Conservation (phyloP, 306 rosid genomes). For the Rosa multiflora region DNA sequence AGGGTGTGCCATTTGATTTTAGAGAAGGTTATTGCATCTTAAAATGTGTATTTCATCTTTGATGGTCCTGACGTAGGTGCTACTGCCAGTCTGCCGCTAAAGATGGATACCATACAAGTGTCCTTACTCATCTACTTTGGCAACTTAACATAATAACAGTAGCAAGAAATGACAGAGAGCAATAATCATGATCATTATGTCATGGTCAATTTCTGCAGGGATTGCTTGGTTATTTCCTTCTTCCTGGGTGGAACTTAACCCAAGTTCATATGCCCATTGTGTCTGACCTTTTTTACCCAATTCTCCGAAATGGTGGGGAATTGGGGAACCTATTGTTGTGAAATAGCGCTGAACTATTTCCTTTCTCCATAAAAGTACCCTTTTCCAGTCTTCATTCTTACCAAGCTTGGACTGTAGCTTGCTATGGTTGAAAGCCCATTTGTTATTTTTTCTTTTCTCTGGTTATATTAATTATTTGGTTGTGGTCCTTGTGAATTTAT, state of each 20-base stretch:
- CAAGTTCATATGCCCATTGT: neutral
- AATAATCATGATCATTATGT: neutral
- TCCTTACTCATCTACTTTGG: neutral
- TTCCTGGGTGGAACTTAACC: neutral
- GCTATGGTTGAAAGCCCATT: neutral
- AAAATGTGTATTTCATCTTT: neutral
- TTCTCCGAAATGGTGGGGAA: neutral
- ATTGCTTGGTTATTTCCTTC: neutral
- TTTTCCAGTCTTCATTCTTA: neutral
- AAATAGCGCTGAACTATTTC: neutral
- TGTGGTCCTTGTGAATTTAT: neutral
- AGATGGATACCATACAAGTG: neutral
- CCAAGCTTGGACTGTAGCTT: neutral
- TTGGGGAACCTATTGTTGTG: neutral
- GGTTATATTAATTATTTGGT: neutral
- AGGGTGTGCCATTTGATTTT: neutral
- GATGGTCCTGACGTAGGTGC: neutral
- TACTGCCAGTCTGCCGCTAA: neutral
- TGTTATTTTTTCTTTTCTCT: neutral
- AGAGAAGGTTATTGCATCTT: neutral
- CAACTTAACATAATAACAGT: neutral
- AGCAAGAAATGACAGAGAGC: neutral
- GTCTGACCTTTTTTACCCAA: neutral
- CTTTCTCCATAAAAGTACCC: neutral
- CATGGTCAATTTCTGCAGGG: neutral